Conservation (phyloP, 139 green algal species). For the Chlorella sp. region DNA sequence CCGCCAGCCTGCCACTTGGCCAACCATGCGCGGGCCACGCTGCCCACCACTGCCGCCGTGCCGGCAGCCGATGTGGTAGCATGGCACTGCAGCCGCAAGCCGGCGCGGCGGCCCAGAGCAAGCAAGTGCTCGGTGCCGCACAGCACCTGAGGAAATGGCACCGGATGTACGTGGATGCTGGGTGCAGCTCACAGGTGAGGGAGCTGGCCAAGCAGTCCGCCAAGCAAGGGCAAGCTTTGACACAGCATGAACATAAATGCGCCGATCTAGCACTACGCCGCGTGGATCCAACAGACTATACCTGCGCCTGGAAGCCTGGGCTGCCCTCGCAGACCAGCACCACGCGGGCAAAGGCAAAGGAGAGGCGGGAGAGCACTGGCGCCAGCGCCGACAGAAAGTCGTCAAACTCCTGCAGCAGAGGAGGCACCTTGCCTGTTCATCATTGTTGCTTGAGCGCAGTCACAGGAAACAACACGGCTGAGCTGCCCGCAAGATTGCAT, state of each 20-base stretch:
- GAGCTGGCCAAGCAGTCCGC: too few species aligned
- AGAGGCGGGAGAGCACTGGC: constrained; percentile 25
- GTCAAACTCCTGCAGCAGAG: constrained; percentile 22
- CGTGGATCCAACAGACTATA: too few species aligned
- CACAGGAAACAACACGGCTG: too few species aligned
- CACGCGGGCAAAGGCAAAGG: constrained; percentile 33
- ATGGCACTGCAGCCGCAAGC: constrained; percentile 29
- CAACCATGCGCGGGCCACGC: not conserved
- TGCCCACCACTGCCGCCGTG: not conserved
- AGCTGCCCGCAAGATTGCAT: too few species aligned
- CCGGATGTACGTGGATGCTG: too few species aligned
- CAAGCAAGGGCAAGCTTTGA: too few species aligned
- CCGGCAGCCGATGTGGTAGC: not conserved
- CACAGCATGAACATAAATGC: too few species aligned
- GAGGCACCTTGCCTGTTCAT: too few species aligned
- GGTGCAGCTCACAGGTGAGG: too few species aligned
- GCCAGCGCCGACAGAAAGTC: constrained; percentile 11
- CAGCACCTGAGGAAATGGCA: constrained; percentile 27
- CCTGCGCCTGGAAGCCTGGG: constrained; percentile 31
- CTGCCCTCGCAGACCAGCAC: constrained; percentile 40
- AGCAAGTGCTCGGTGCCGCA: constrained; percentile 32
- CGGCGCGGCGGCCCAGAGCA: not conserved
- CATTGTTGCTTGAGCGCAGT: too few species aligned
- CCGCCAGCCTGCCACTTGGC: not conserved
- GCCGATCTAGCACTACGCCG: not conserved